Conservation (phyloP, 2,329 filamentous ascomycete species). For the Annulohypoxylon truncatum region DNA sequence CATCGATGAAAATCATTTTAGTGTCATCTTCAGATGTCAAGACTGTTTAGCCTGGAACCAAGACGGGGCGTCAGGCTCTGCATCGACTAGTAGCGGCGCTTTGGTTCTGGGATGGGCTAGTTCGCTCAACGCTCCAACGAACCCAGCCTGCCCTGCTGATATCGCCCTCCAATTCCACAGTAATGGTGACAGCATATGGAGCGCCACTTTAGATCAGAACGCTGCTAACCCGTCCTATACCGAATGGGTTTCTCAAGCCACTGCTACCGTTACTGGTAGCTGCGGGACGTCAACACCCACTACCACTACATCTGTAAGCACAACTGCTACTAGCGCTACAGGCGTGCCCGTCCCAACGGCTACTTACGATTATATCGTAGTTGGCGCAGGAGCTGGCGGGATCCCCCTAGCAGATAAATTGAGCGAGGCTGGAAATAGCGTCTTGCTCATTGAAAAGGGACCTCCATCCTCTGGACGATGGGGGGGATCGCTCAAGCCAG, state of each 20-base stretch:
- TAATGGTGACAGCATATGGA: constrained; percentile 66
- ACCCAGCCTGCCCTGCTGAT: constrained; percentile 57
- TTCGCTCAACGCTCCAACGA: constrained; percentile 56
- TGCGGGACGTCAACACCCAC: constrained; percentile 49
- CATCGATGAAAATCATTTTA: constrained; percentile 69
- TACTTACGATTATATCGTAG: constrained; percentile 71
- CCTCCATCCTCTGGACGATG: constrained; percentile 73
- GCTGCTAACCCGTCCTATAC: constrained; percentile 56
- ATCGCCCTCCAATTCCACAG: constrained; percentile 66
- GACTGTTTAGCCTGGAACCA: constrained; percentile 67
- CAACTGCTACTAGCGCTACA: constrained; percentile 45
- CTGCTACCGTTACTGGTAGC: constrained; percentile 53
- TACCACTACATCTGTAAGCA: constrained; percentile 41
- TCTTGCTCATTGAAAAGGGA: constrained; percentile 72
- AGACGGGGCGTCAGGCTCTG: constrained; percentile 56
- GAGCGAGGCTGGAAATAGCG: constrained; percentile 72
- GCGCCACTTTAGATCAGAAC: constrained; percentile 54
- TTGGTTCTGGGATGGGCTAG: constrained; percentile 69
- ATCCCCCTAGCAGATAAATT: constrained; percentile 70
- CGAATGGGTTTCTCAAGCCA: constrained; percentile 58
- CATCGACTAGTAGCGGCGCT: constrained; percentile 57
- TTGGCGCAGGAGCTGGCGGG: constrained; percentile 70
- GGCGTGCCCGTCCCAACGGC: constrained; percentile 53
- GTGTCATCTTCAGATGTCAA: constrained; percentile 73
- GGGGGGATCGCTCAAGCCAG: constrained; percentile 69